Conservation (phyloP, 116 monocot species). For the Iris pallida region DNA sequence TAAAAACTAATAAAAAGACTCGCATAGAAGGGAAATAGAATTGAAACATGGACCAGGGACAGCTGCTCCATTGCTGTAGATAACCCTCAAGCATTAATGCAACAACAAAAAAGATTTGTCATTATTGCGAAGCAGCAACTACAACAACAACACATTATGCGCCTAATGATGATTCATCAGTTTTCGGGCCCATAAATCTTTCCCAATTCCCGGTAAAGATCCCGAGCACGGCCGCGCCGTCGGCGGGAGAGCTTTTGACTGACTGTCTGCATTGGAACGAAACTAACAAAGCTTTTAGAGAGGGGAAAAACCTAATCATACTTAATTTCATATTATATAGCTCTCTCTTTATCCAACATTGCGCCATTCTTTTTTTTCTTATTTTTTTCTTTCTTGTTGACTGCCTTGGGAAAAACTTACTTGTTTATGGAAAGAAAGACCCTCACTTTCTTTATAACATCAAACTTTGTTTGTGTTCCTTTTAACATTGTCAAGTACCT, state of each 20-base stretch:
- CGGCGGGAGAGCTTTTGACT: not conserved
- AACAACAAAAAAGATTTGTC: too few relatives aligned
- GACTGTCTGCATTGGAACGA: not conserved
- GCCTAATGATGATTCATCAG: too few relatives aligned
- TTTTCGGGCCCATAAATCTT: not conserved
- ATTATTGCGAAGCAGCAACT: too few relatives aligned
- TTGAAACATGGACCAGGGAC: too few relatives aligned
- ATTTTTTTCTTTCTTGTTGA: not conserved
- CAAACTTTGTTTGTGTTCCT: too few relatives aligned
- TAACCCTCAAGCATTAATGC: too few relatives aligned
- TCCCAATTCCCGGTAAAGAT: conserved; percentile 3
- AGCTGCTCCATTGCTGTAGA: too few relatives aligned
- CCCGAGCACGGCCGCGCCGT: conserved; percentile 5
- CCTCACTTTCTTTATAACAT: not conserved
- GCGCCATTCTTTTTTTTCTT: not conserved
- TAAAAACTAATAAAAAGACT: too few relatives aligned
- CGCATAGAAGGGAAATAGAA: too few relatives aligned
- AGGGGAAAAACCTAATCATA: not conserved
- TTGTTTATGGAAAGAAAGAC: not conserved
- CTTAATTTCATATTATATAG: too few relatives aligned
- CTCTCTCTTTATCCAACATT: not conserved
- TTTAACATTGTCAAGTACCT: too few relatives aligned
- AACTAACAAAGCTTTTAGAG: not conserved
- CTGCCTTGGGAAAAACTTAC: not conserved
- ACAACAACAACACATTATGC: too few relatives aligned